phyloP scores from a whole-genome alignment of 805 yeast genomes.

The Teunomyces pallodes region DNA sequence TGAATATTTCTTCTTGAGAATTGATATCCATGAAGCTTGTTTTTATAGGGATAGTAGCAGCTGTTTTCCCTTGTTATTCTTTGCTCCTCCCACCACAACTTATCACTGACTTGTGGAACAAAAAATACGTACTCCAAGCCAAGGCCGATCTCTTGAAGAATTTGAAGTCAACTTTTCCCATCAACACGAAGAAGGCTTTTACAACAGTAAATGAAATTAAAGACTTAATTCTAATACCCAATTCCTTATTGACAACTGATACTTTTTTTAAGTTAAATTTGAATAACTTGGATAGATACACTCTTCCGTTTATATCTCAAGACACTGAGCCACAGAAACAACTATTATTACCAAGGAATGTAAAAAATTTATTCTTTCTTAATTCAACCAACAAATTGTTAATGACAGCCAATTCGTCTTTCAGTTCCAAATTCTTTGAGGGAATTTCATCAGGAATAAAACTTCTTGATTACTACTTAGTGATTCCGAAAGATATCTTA shows the following conservation, averaged over 20 bases:
- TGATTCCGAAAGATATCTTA: constrained; percentile 30
- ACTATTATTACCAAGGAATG: constrained; percentile 27
- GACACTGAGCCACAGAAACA: neutral
- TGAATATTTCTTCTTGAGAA: too few relatives aligned
- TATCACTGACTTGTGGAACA: neutral
- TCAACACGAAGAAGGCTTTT: neutral
- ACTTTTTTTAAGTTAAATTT: neutral
- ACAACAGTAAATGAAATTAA: neutral
- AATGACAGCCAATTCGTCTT: neutral
- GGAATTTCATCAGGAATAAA: constrained; percentile 27
- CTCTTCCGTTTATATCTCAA: neutral
- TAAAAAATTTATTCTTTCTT: constrained; percentile 38
- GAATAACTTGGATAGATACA: neutral
- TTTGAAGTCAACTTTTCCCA: neutral
- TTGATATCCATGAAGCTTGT: neutral
- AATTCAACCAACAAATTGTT: constrained; percentile 21
- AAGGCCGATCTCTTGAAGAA: neutral
- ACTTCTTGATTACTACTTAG: constrained; percentile 36
- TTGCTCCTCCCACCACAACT: neutral
- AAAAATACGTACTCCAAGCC: neutral
- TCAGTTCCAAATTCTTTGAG: constrained; percentile 15
- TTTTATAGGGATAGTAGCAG: neutral
- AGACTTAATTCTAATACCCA: neutral
- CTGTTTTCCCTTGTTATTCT: neutral
- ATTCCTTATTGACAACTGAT: neutral